Conservation (phyloP, 495 filamentous ascomycete species). For the Parathielavia hyrcaniae region DNA sequence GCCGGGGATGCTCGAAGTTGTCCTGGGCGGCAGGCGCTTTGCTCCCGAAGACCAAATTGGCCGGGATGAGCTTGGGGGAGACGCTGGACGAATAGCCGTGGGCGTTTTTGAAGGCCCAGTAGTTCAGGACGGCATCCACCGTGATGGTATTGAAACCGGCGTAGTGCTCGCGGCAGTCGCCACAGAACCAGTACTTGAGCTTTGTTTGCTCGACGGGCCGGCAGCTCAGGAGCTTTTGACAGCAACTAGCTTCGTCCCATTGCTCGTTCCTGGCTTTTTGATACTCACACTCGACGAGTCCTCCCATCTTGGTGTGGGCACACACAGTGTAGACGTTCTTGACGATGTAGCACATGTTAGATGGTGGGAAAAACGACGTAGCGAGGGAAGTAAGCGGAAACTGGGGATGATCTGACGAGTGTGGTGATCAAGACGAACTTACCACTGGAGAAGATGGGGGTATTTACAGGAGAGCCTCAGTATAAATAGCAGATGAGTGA, state of each 20-base stretch:
- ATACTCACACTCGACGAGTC: not conserved
- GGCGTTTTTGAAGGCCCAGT: constrained; percentile 20
- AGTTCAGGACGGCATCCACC: constrained; percentile 9
- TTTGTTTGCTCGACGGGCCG: not conserved
- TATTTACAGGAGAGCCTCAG: not conserved
- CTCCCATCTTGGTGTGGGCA: constrained; percentile 4
- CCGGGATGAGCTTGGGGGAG: constrained; percentile 1
- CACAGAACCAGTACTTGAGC: constrained; percentile 17
- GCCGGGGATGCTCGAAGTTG: not conserved
- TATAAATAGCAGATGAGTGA: not conserved
- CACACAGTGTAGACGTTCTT: constrained; percentile 21
- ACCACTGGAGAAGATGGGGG: not conserved
- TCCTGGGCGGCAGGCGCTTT: not conserved
- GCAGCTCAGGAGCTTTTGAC: not conserved
- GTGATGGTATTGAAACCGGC: not conserved
- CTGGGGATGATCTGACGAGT: no score
- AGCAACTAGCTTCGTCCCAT: not conserved
- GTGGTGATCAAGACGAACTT: no score
- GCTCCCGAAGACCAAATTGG: not conserved
- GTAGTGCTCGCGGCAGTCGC: constrained; percentile 12
- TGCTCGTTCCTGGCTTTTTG: constrained; percentile 1
- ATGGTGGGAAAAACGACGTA: not conserved
- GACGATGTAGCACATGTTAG: constrained; percentile 18
- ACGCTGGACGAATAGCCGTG: constrained; percentile 1
- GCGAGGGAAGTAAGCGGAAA: not conserved